phyloP scores from a whole-genome alignment of 1,284 basidiomycete genomes.

The Exsudoporus floridanus region DNA sequence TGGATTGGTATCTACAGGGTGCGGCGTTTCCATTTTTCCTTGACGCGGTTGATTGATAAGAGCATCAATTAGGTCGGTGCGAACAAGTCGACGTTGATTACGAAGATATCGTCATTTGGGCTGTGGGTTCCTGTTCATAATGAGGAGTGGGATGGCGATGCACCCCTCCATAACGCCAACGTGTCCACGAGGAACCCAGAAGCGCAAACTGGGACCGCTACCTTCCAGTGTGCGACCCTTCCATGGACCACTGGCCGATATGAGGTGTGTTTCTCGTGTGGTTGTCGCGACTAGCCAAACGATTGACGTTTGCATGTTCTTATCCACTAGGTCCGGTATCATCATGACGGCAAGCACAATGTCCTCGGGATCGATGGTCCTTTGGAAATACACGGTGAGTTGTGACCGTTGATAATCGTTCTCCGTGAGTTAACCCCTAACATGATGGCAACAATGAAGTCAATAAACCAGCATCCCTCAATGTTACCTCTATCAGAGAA shows the following conservation, averaged over 20 bases:
- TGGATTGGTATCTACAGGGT: constrained; percentile 95
- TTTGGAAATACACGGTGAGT: constrained; percentile 84
- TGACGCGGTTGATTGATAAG: constrained; percentile 2
- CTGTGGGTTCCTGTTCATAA: constrained; percentile 92
- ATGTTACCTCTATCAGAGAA: constrained; percentile 63
- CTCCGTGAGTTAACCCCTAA: neutral
- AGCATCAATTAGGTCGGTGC: constrained; percentile 67
- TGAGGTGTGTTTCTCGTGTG: constrained; percentile 55
- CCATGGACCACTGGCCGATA: constrained; percentile 89
- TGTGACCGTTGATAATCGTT: neutral
- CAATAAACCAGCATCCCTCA: constrained; percentile 59
- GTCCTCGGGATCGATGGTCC: constrained; percentile 85
- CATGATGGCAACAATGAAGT: constrained; percentile 45
- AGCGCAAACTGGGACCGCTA: constrained; percentile 63
- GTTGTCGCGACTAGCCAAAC: neutral
- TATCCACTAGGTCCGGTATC: constrained; percentile 64
- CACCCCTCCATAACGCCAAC: constrained; percentile 54
- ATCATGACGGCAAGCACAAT: constrained; percentile 95
- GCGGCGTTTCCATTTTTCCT: constrained; percentile 1
- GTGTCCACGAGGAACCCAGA: constrained; percentile 40
- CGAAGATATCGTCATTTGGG: constrained; percentile 84
- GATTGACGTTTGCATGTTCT: neutral
- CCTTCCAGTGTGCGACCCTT: constrained; percentile 75
- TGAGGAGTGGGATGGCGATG: constrained; percentile 92
- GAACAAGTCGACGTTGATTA: constrained; percentile 80